Conservation (phyloP, 441 rosid genomes). For the Biscutella laevigata region DNA sequence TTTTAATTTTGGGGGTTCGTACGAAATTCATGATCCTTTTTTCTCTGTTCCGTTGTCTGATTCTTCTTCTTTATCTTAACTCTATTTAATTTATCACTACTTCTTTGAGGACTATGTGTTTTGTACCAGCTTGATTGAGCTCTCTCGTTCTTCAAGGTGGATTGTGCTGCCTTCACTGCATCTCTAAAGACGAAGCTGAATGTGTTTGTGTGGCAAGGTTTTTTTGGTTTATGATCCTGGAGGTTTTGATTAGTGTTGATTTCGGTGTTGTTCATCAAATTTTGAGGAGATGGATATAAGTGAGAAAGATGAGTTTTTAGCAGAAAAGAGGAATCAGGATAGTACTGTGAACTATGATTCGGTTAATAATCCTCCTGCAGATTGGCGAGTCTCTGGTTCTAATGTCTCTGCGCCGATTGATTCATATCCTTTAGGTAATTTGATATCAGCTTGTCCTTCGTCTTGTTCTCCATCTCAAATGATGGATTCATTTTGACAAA, state of each 20-base stretch:
- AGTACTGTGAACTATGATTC: conserved; percentile 49
- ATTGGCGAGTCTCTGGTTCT: conserved; percentile 53
- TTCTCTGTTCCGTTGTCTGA: conserved; percentile 50
- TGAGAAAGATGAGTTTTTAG: conserved; percentile 56
- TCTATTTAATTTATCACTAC: no score
- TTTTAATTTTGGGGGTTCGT: conserved; percentile 7
- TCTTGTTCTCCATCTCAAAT: conserved; percentile 66
- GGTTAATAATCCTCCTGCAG: conserved; percentile 31
- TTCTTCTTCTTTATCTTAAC: conserved; percentile 18
- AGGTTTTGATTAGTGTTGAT: conserved; percentile 25
- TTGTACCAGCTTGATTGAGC: no score
- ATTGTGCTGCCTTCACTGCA: conserved; percentile 10
- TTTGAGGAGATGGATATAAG: conserved; percentile 53
- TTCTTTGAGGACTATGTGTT: no score
- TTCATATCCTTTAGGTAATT: conserved; percentile 42
- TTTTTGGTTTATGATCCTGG: conserved; percentile 29
- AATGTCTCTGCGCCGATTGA: conserved; percentile 43
- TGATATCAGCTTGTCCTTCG: conserved; percentile 44
- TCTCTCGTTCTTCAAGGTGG: no score
- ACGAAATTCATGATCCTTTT: conserved; percentile 22
- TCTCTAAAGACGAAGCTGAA: conserved; percentile 15
- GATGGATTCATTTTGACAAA: conserved; percentile 71
- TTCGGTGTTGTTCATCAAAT: background rate
- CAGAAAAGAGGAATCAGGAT: conserved; percentile 44
- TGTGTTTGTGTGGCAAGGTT: conserved; percentile 30